Base-by-base conservation (phyloP, 1,284 basidiomycete species). In the Cutaneotrichosporon arboriforme region DNA sequence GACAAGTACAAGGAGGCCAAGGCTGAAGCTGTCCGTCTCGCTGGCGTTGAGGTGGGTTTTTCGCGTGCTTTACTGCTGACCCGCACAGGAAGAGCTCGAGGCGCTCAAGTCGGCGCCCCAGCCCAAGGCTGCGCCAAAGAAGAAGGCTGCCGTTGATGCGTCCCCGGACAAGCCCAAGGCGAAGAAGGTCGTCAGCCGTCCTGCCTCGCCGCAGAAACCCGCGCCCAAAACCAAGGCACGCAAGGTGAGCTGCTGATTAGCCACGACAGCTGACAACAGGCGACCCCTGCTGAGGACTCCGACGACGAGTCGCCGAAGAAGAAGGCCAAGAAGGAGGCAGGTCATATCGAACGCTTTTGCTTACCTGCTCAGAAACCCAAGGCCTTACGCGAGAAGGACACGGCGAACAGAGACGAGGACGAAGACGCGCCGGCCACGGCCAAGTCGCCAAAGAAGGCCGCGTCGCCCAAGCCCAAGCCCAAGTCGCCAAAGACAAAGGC, bases 1-100 rank as follows among this genome's bases (percentile, higher is more conserved):
- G 49, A 46, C 0, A 64, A 64, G 44, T 51, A 59, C 26, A 55
- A 55, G 21, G 60, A 59, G 14, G 60, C 59, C 4, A 55, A 58
- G n/a, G 61, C 63, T n/a, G 67, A 70, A 46, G 43, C 50, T 36
- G 61, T 61, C 2, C 54, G 57, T 2, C 42, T 68, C 8, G 50
- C 58, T 2, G 66, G 55, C 2, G 49, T 70, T 2, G 70, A 69
- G 54, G 66, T 67, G 54, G 39, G 65, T 48, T 2, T 21, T 8
- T 1, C 26, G 5, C 8, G 4, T 20, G 18, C 17, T 12, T 10
- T n/a, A 3, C n/a, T n/a, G 26, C 52, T 61, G 36, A 59, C 44
- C 7, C 10, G 3, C 14, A 4, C 46, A 67, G 58, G 66, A 66
- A 43, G 66, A 69, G 51, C 49, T 68, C 1, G 59, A 64, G 37